Base-by-base conservation (phyloP, 331 rosid genomes). In the Stylosanthes scabra region DNA sequence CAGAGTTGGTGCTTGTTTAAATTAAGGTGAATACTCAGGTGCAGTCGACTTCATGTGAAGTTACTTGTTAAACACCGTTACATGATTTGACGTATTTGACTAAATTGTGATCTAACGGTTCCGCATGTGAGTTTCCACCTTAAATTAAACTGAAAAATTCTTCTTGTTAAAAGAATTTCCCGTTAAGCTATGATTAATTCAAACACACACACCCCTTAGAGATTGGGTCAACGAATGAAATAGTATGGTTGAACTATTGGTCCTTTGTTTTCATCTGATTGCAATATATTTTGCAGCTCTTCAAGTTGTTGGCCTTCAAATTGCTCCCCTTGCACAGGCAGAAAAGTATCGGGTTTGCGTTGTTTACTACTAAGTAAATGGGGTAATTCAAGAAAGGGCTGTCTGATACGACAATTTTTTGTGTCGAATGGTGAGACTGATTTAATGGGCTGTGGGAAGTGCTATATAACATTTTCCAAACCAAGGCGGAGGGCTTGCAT, bases 361-460 rank as follows among this genome's bases (percentile, higher is more conserved):
- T 80, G 59, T 39, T 57, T 86, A 54, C 63, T 86, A 49, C 63
- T 81, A 39, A 80, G 86, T 71, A 84, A 86, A 78, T 87, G 89
- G 93, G 85, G 93, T 34, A 83, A 75, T 78, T 76, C 90, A 63
- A 87, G 86, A 83, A 88, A 86, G 85, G 88, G 90, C 60, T 83
- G 89, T 73, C 77, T 85, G 66, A 51, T 68, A 37, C 85, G 78
- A 64, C 78, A 83, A 66, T 85, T 75, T 81, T 63, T 80, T n/a
- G 84, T 70, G 28, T 84, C 63, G 10, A 83, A 84, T 47, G 56
- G 51, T 75, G 77, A 72, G 80, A 40, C 59, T 60, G 74, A 74
- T 51, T 49, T 58, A 14, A 63, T 14, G 59, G 88, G 85, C 57
- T 59, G 56, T 83, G 72, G 81, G 83, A 84, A 85, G 44, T 79